Evolutionary conservation across 148 eudicot species (phyloP), one percentile per base, ranked within the genome.

Genomic region (Silene latifolia): DNA sequence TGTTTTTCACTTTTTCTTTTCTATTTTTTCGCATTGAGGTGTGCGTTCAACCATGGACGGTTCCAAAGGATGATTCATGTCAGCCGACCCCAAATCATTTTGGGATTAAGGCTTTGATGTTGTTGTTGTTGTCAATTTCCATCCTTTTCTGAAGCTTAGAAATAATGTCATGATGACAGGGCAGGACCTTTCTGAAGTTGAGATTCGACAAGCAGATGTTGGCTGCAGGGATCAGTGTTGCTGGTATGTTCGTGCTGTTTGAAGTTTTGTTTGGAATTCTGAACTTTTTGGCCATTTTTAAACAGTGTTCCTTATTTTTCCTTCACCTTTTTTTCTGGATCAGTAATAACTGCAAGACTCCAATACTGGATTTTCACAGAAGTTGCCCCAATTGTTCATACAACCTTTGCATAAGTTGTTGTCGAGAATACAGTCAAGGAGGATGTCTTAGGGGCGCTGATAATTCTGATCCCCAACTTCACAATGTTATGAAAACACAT

Each of bases 311-410:
- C 18, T 46, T 53, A 65, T 73, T 74, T n/a, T 23, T 83, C 76
- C 46, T 29, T 78, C 35, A 72, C 47, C 69, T 20, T 74, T 76
- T 85, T 54, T 42, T 75, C 19, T 84, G 71, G 59, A 66, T 85
- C 91, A 91, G 97, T 87, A 83, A 83, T 79, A 85, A 88, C 78
- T 94, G 98, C 88, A 86, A 87, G 77, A 78, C 76, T 66, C 83
- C 91, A 56, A 83, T 94, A 75, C 79, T 92, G 82, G 89, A 94
- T 83, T 81, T 86, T 72, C 92, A 94, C 63, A 86, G 96, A 90
- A 91, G 90, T 82, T 94, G 98, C 83, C 79, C 85, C 71, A 90
- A 72, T 39, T 94, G 98, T 80, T 85, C 92, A 17, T 94, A 90
- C 72, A 92, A 78, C 63, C 91, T 94, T 77, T 94, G 98, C 86